These are phyloP conservation scores for baker's yeast (Saccharomyces cerevisiae) DNA, from an alignment of 805 yeast genomes.

Conservation along the genomic window DNA sequence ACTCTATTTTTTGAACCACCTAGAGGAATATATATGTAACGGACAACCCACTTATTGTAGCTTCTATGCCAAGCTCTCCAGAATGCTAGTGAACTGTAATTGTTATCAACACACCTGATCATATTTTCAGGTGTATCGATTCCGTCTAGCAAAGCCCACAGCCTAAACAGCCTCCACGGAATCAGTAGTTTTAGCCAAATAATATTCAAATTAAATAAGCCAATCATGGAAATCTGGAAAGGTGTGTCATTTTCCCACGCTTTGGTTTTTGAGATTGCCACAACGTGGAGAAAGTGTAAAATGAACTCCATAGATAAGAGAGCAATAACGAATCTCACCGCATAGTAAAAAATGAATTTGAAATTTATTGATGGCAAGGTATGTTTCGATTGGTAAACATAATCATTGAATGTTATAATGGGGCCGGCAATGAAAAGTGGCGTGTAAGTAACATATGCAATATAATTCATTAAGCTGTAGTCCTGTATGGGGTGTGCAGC, in stretches of 20 bases:
- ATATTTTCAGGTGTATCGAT: slow-evolving; percentile 97
- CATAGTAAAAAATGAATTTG: slow-evolving; percentile 51
- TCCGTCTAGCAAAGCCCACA: slow-evolving; percentile 88
- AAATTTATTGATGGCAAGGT: slow-evolving; percentile 51
- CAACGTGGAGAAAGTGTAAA: slow-evolving; percentile 83
- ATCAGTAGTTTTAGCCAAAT: slow-evolving; percentile 89
- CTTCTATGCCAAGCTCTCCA: slow-evolving; percentile 99
- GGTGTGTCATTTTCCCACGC: slow-evolving; percentile 90
- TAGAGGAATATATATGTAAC: slow-evolving; percentile 84
- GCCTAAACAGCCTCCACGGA: slow-evolving; percentile 92
- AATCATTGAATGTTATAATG: slow-evolving; percentile 85
- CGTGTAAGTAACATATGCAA: slow-evolving; percentile 73
- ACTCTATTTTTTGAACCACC: slow-evolving; percentile 75
- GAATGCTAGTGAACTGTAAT: slow-evolving; percentile 86
- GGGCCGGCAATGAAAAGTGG: slow-evolving; percentile 97
- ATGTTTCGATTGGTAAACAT: slow-evolving; percentile 58
- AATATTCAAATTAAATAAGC: slow-evolving; percentile 78
- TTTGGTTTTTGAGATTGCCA: slow-evolving; percentile 79
- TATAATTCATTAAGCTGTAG: slow-evolving; percentile 56
- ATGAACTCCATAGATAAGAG: slow-evolving; percentile 81
- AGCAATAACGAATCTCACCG: slow-evolving; percentile 60
- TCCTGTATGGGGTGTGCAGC: slow-evolving; percentile 54
- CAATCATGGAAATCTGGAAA: slow-evolving; percentile 90
- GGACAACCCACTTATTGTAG: slow-evolving; percentile 79
- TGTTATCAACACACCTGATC: slow-evolving; percentile 92